Evolutionary conservation across 2,329 filamentous ascomycete genomes (phyloP).

Genomic region (Aspergillus persii): DNA sequence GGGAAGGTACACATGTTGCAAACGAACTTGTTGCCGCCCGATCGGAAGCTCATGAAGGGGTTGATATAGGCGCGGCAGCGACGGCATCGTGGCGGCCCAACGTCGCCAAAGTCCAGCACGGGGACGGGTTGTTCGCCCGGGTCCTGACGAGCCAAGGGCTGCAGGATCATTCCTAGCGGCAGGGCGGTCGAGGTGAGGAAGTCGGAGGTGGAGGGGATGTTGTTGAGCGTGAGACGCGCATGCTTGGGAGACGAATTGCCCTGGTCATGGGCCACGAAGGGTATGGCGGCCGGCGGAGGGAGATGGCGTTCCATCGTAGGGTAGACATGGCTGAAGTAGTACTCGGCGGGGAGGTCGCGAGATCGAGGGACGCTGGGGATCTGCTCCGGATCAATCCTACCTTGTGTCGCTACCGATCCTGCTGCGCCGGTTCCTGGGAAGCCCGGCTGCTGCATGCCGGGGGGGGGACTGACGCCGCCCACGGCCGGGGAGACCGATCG

Average conservation of each 20-base stretch:
- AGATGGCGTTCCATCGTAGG: slow-evolving; percentile 94
- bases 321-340: slow-evolving; percentile 85
- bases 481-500: slow-evolving; percentile 28
- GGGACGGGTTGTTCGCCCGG: slow-evolving; percentile 84
- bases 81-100: slow-evolving; percentile 84
- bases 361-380: slow-evolving; percentile 87
- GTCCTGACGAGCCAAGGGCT: slow-evolving; percentile 80
- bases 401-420: slow-evolving; percentile 63
- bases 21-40: slow-evolving; percentile 92
- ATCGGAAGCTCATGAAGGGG: slow-evolving; percentile 96
- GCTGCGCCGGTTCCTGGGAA: slow-evolving; percentile 45
- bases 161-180: slow-evolving; percentile 81
- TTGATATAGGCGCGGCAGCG: slow-evolving; percentile 97
- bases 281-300: slow-evolving; percentile 81
- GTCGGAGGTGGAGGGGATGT: slow-evolving; percentile 80
- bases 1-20: slow-evolving; percentile 98
- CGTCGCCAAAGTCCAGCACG: slow-evolving; percentile 90
- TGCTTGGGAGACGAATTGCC: slow-evolving; percentile 96
- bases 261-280: slow-evolving; percentile 92
- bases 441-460: slow-evolving; percentile 32
- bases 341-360: slow-evolving; percentile 76
- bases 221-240: slow-evolving; percentile 87
- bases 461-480: slow-evolving; percentile 6
- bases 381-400: slow-evolving; percentile 82
- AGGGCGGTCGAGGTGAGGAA: slow-evolving; percentile 76